Evolutionary conservation across 1,139 yeast genomes (phyloP).

Genomic region (Citeromyces hawaiiensis): DNA sequence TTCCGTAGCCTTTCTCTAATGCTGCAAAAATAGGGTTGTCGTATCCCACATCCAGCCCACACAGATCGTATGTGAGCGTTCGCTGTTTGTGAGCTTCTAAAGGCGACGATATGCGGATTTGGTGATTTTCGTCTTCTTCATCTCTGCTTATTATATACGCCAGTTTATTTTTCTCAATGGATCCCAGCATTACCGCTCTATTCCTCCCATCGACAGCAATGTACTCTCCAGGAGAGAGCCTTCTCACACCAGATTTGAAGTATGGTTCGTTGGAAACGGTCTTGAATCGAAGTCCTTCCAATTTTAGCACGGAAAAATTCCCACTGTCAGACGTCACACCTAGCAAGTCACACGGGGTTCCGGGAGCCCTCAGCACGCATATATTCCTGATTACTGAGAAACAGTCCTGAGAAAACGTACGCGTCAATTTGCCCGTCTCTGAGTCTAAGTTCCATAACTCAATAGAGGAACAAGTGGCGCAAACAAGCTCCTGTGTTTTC

Average conservation of each 20-base stretch:
- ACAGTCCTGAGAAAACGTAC: constrained; percentile 27
- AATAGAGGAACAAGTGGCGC: constrained; percentile 39
- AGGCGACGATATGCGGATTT: constrained; percentile 44
- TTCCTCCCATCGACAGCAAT: constrained; percentile 63
- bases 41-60: constrained; percentile 60
- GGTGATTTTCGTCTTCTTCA: constrained; percentile 25
- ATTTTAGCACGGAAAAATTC: constrained; percentile 43
- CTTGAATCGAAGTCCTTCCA: constrained; percentile 26
- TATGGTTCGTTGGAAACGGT: constrained; percentile 52
- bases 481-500: constrained; percentile 51
- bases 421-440: constrained; percentile 38
- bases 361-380: constrained; percentile 35
- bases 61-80: constrained; percentile 37
- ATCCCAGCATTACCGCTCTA: constrained; percentile 57
- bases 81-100: constrained; percentile 48
- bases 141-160: constrained; percentile 46
- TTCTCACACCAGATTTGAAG: constrained; percentile 62
- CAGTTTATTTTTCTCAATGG: constrained; percentile 61
- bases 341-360: constrained; percentile 39
- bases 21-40: constrained; percentile 81
- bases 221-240: constrained; percentile 68
- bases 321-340: constrained; percentile 82
- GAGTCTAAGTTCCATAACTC: constrained; percentile 40
- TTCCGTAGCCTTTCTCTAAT: constrained; percentile 48
- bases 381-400: constrained; percentile 51